phyloP scores from a whole-genome alignment of 768 basidiomycete genomes.

The Scleroderma citrinum region DNA sequence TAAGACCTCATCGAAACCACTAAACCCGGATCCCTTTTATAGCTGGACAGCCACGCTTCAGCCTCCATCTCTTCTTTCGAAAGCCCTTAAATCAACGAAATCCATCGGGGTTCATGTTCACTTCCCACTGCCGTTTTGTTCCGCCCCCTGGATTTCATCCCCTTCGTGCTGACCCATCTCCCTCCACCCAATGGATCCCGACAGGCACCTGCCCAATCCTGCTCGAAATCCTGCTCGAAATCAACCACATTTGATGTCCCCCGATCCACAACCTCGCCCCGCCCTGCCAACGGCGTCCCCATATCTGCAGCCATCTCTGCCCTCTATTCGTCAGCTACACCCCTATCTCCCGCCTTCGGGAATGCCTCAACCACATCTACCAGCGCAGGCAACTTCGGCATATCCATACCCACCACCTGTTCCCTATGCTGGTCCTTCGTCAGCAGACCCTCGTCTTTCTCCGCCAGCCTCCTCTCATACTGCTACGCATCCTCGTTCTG shows the following conservation, averaged over 20 bases:
- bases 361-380: constrained; percentile 21
- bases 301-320: constrained; percentile 37
- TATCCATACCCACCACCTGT: constrained; percentile 22
- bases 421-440: constrained; percentile 18
- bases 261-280: constrained; percentile 23
- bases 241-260: constrained; percentile 21
- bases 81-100: constrained; percentile 18
- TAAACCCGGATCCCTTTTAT: constrained; percentile 25
- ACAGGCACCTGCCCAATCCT: constrained; percentile 30
- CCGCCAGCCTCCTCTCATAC: constrained; percentile 16
- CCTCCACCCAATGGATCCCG: constrained; percentile 29
- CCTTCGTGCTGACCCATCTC: constrained; percentile 13
- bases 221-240: constrained; percentile 26
- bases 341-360: constrained; percentile 56
- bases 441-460: constrained; percentile 21
- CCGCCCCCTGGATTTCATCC: constrained; percentile 1
- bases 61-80: constrained; percentile 9
- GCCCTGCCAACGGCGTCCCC: constrained; percentile 17
- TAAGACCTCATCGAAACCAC: constrained; percentile 13
- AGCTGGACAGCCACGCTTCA: constrained; percentile 22
- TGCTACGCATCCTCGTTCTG: constrained; percentile 27
- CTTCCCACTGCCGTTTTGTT: constrained; percentile 13
- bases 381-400: constrained; percentile 20
- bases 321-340: constrained; percentile 65
- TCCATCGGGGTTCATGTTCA: constrained; percentile 20